A percentile compares a stretch with the other conserved stretches of the same genome.
These are phyloP conservation scores for Exophiala sp. DNA, from an alignment of 2,329 filamentous ascomycete species.

Conservation along the genomic window DNA sequence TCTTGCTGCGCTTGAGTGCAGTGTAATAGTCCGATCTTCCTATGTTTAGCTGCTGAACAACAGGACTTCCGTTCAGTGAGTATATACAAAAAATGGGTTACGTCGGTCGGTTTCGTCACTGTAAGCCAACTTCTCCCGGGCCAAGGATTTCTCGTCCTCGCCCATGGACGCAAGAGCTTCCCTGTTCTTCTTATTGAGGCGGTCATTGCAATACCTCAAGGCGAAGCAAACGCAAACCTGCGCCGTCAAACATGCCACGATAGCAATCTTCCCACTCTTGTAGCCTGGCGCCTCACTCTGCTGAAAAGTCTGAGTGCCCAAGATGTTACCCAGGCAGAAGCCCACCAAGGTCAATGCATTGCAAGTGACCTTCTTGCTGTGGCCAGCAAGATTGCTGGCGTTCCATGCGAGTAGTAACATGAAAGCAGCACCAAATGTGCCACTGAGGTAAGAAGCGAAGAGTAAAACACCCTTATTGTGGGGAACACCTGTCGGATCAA, in stretches of 20 bases:
- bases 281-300: slow-evolving; percentile 42
- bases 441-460: slow-evolving; percentile 44
- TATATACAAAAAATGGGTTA: slow-evolving; percentile 33
- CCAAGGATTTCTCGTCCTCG: slow-evolving; percentile 29
- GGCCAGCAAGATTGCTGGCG: slow-evolving; percentile 46
- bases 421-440: slow-evolving; percentile 42
- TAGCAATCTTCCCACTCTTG: slow-evolving; percentile 39
- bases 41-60: not conserved
- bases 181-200: slow-evolving; percentile 32
- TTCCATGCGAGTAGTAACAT: slow-evolving; percentile 48
- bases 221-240: slow-evolving; percentile 32
- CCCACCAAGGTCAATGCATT: slow-evolving; percentile 45
- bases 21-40: no score
- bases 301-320: slow-evolving; percentile 45
- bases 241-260: slow-evolving; percentile 30
- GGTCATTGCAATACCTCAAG: slow-evolving; percentile 32
- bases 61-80: slow-evolving; percentile 12
- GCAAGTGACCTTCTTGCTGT: slow-evolving; percentile 50
- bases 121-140: slow-evolving; percentile 31
- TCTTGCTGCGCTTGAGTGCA: no score
- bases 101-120: slow-evolving; percentile 30
- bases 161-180: slow-evolving; percentile 30
- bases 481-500: slow-evolving; percentile 32
- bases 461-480: slow-evolving; percentile 41
- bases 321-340: slow-evolving; percentile 43